Percentiles rank a stretch among this genome's conserved stretches.
Evolutionary conservation across 352 stramenopile genomes (phyloP).

Genomic region (Phytophthora idaei): DNA sequence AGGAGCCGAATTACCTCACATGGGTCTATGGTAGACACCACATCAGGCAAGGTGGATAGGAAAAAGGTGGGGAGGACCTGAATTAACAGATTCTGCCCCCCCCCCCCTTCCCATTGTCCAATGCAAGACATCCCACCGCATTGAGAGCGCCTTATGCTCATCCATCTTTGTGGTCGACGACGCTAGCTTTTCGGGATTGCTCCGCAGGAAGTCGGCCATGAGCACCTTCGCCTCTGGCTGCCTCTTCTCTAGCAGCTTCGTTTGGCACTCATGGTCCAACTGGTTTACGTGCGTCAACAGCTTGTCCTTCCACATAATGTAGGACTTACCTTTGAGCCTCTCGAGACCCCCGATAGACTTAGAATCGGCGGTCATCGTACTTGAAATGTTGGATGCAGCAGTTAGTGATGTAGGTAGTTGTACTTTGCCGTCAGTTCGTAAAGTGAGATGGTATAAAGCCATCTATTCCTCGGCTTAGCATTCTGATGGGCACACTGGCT

Average conservation of each 20-base stretch:
- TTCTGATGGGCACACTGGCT: not conserved
- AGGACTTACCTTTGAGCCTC: conserved; percentile 17
- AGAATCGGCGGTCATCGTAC: conserved; percentile 8
- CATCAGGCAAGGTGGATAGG: conserved; percentile 1
- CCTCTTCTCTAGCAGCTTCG: conserved; percentile 20
- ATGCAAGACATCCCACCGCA: conserved; percentile 11
- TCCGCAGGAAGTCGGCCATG: conserved; percentile 17
- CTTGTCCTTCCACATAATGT: conserved; percentile 28
- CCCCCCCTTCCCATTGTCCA: conserved; percentile 6
- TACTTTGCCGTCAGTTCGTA: conserved; percentile 13
- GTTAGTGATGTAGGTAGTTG: not conserved
- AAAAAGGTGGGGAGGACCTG: conserved; percentile 18
- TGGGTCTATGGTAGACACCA: conserved; percentile 15
- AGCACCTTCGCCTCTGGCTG: conserved; percentile 9
- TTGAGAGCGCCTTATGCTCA: not conserved
- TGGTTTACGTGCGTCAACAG: conserved; percentile 20
- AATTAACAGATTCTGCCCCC: conserved; percentile 25
- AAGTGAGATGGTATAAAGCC: not conserved
- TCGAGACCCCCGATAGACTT: conserved; percentile 11
- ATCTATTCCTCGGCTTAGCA: not conserved
- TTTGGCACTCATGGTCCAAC: conserved; percentile 19
- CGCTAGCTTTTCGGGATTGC: not conserved
- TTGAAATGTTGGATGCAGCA: conserved; percentile 14
- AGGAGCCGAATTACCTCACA: conserved; percentile 11
- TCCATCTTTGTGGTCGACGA: not conserved